A percentile compares a stretch with the other conserved stretches of the same genome.
Evolutionary conservation across 2,329 filamentous ascomycete genomes (phyloP).

Genomic region (Saccharata proteae): DNA sequence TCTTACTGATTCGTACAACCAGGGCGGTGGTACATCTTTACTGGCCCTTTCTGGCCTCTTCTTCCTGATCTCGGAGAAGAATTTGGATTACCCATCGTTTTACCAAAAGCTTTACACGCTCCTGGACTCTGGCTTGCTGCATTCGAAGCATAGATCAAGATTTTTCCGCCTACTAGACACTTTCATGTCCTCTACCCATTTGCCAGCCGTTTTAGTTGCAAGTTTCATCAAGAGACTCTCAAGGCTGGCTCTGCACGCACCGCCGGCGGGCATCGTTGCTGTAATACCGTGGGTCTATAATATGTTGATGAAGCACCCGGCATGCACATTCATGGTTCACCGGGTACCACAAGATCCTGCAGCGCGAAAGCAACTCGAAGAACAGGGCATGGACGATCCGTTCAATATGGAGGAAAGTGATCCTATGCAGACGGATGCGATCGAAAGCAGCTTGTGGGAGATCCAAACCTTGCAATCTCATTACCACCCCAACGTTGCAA

Average conservation of each 20-base stretch:
- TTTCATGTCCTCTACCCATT: constrained; percentile 82
- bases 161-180: constrained; percentile 89
- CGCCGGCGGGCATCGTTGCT: constrained; percentile 77
- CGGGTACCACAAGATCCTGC: constrained; percentile 52
- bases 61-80: constrained; percentile 84
- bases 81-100: constrained; percentile 91
- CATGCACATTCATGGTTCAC: constrained; percentile 94
- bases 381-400: constrained; percentile 56
- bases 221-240: constrained; percentile 94
- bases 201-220: constrained; percentile 80
- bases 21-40: constrained; percentile 74
- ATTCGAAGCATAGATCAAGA: constrained; percentile 85
- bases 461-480: constrained; percentile 81
- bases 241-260: constrained; percentile 71
- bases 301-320: constrained; percentile 76
- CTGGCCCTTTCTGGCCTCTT: constrained; percentile 87
- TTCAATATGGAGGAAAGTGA: constrained; percentile 67
- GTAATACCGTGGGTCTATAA: constrained; percentile 95
- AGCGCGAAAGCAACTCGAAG: constrained; percentile 47
- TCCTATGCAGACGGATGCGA: constrained; percentile 73
- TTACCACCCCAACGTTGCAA: constrained; percentile 94
- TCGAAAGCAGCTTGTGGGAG: constrained; percentile 93
- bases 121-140: constrained; percentile 71
- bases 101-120: constrained; percentile 90
- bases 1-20: constrained; percentile 82